Percentiles rank a stretch among this genome's conserved stretches.
phyloP scores from a whole-genome alignment of 1,139 yeast species.

The Insectozyma bohioensis region DNA sequence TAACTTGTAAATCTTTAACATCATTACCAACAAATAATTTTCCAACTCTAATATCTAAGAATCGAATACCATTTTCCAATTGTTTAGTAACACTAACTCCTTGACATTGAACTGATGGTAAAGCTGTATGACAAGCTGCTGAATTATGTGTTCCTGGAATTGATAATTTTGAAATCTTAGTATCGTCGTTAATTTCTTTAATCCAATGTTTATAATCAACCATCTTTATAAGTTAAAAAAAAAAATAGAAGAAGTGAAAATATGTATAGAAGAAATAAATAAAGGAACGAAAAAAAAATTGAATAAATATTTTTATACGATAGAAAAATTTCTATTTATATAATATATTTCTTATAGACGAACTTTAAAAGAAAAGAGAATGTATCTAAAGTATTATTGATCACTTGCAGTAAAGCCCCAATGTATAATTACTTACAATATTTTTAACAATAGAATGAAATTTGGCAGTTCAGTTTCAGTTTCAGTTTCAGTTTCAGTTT shows the following conservation, averaged over 20 bases:
- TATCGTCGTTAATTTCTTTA: constrained; percentile 52
- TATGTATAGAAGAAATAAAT: too few species aligned
- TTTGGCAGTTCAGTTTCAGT: too few species aligned
- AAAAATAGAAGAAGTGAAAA: too few species aligned
- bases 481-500: too few species aligned
- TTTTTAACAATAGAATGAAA: too few species aligned
- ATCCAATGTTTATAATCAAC: constrained; percentile 55
- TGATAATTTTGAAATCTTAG: constrained; percentile 52
- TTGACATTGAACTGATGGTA: constrained; percentile 81
- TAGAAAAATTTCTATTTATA: background rate
- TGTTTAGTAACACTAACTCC: constrained; percentile 61
- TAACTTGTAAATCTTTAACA: constrained; percentile 54
- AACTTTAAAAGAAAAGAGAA: too few species aligned
- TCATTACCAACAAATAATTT: constrained; percentile 51
- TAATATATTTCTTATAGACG: constrained; percentile 1
- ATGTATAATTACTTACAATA: too few species aligned
- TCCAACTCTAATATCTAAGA: constrained; percentile 68
- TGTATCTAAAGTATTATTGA: too few species aligned
- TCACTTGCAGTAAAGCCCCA: too few species aligned
- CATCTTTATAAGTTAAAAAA: constrained; percentile 23
- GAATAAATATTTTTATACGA: too few species aligned
- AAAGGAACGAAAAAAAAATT: too few species aligned
- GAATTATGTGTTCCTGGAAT: constrained; percentile 83
- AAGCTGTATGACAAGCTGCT: constrained; percentile 71
- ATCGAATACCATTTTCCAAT: constrained; percentile 70